Evolutionary conservation across 352 stramenopile genomes (phyloP), one percentile per base, ranked within the genome.

Genomic region (Phytophthora pistaciae): DNA sequence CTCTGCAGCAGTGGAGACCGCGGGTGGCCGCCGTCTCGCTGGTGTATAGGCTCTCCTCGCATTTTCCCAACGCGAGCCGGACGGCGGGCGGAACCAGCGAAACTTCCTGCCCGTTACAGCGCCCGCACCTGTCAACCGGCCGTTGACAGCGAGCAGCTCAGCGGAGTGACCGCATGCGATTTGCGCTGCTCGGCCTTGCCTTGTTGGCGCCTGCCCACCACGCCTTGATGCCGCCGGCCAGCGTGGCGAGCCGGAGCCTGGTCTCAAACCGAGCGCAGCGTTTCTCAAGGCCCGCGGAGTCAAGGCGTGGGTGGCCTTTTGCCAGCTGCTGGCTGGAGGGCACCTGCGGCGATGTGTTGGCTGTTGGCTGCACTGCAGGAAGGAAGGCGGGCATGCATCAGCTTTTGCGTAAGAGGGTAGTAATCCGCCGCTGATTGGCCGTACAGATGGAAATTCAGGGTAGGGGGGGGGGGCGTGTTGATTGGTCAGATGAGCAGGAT

Each of bases 211-310:
- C 5, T 10, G 25, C 8, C 29, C 36, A 16, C 36, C 11, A 16
- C 36, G 36, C 36, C 36, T 42, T 42, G 36, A 16, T 42, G 36
- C 36, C 36, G 40, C 40, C 40, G 40, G 16, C 14, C 40, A 48
- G 40, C 40, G 40, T 55, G 44, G 23, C 60, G 27, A 58, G 59
- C 44, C 59, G 59, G 59, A 58, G 42, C 31, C 61, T 56, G 61
- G 49, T 60, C 59, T 40, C 25, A 33, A 33, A 8, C 36, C 8
- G 38, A 44, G 40, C 0, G 36, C 23, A 50, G 53, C 53, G 29
- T 69, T 69, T 64, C 63, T 69, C 63, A 69, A 64, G 63, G 63
- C 54, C 62, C 40, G 13, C 16, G 33, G 33, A 14, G 33, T 29
- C 25, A 7, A 29, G 50, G 49, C 36, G 49, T 57, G 49, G 50